Percentiles rank a stretch among this genome's conserved stretches.
Evolutionary conservation across 257 asterid genomes (phyloP).

Genomic region (Ligustrum vulgare): DNA sequence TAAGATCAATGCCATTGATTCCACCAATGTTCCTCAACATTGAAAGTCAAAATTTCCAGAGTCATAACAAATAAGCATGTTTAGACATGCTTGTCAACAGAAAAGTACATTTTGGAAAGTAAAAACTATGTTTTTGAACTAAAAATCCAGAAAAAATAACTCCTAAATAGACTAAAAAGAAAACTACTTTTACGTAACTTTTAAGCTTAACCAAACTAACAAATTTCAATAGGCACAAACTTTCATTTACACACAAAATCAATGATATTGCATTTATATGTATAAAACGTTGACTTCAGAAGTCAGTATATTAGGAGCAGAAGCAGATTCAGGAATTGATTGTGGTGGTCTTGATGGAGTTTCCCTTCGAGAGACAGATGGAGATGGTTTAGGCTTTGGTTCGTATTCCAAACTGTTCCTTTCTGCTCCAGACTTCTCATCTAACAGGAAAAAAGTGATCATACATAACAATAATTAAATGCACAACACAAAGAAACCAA

Average conservation of each 20-base stretch:
- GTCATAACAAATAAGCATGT: not conserved
- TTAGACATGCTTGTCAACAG: not conserved
- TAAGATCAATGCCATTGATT: not conserved
- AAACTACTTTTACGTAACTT: not conserved
- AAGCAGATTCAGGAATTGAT: no score
- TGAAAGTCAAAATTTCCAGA: not conserved
- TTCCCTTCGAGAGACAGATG: conserved; percentile 51
- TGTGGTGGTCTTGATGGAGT: no score
- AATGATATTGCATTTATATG: conserved; percentile 4
- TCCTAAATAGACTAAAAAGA: not conserved
- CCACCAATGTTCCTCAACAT: not conserved
- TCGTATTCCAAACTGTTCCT: conserved; percentile 60
- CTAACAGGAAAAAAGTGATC: conserved; percentile 37
- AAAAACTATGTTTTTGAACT: not conserved
- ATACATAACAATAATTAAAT: conserved; percentile 3
- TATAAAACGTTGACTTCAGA: conserved; percentile 22
- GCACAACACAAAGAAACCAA: not conserved
- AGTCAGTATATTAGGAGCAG: conserved; percentile 58
- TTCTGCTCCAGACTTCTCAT: conserved; percentile 77
- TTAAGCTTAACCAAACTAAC: not conserved
- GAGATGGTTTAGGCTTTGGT: conserved; percentile 60
- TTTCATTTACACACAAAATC: conserved; percentile 11
- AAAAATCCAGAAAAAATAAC: not conserved
- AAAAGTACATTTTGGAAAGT: not conserved
- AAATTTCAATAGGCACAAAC: not conserved